Evolutionary conservation across 805 yeast genomes (phyloP).

Genomic region (Kregervanrija fluxuum): DNA sequence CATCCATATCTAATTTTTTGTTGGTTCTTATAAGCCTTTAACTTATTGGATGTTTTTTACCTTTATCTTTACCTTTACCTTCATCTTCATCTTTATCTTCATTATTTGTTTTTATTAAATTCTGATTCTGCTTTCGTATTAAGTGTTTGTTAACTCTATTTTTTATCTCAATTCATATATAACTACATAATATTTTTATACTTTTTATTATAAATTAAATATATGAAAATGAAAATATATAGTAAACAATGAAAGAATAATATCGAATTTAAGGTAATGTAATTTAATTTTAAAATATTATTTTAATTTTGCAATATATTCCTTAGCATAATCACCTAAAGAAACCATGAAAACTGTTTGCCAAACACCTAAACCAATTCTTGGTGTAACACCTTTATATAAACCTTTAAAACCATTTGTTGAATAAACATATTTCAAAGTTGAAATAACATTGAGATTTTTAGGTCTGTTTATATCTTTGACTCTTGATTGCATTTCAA

Average conservation of each 20-base stretch:
- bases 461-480: conserved; percentile 92
- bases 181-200: no score
- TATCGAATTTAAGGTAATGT: neutral
- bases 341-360: conserved; percentile 99
- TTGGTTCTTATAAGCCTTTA: no score
- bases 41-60: no score
- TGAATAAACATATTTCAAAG: conserved; percentile 75
- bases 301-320: conserved; percentile 42
- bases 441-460: conserved; percentile 69
- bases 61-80: no score
- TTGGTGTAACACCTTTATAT: conserved; percentile 94
- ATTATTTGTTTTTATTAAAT: no score
- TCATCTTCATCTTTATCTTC: no score
- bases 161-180: no score
- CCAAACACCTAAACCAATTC: conserved; percentile 96
- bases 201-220: neutral
- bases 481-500: conserved; percentile 97
- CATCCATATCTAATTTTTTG: no score
- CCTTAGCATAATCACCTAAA: conserved; percentile 88
- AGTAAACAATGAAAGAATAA: neutral
- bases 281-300: no score
- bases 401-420: conserved; percentile 84
- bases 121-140: no score
- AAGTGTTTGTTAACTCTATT: no score
- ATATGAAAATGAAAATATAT: conserved; percentile 1